A percentile compares a stretch with the other conserved stretches of the same genome.
Conservation (phyloP, 345 rosid species). For the Salix brachista region DNA sequence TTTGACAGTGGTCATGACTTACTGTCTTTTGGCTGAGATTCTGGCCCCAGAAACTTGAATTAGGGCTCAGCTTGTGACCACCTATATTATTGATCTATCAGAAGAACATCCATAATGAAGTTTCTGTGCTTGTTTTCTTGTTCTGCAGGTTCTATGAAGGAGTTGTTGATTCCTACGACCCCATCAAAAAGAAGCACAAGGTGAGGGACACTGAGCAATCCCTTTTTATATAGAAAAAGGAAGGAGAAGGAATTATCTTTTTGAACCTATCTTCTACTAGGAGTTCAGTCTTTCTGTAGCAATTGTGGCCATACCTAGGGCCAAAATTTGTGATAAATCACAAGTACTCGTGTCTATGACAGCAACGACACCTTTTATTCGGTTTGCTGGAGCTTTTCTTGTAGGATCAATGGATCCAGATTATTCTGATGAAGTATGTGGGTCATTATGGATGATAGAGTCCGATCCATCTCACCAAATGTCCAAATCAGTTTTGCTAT, state of each 20-base stretch:
- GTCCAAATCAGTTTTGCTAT: not conserved
- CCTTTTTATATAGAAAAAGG: not conserved
- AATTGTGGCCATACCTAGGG: not conserved
- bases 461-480: not conserved
- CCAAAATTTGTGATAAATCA: not conserved
- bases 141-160: constrained; percentile 66
- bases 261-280: not conserved
- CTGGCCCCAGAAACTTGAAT: not conserved
- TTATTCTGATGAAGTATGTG: constrained; percentile 5
- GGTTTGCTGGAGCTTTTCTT: not conserved
- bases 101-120: not conserved
- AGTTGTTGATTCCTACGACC: constrained; percentile 43
- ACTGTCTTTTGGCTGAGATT: not conserved
- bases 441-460: not conserved
- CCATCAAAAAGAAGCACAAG: constrained; percentile 46
- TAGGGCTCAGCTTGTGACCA: not conserved
- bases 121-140: not conserved
- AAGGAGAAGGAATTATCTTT: not conserved
- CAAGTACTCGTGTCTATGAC: not conserved
- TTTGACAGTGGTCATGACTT: not conserved
- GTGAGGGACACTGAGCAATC: constrained; percentile 36
- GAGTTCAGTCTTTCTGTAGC: not conserved
- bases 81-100: not conserved
- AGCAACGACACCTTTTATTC: constrained; percentile 1
- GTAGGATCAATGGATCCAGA: not conserved